Conservation (phyloP, 2,329 filamentous ascomycete genomes). For the Aspergillus sp. region DNA sequence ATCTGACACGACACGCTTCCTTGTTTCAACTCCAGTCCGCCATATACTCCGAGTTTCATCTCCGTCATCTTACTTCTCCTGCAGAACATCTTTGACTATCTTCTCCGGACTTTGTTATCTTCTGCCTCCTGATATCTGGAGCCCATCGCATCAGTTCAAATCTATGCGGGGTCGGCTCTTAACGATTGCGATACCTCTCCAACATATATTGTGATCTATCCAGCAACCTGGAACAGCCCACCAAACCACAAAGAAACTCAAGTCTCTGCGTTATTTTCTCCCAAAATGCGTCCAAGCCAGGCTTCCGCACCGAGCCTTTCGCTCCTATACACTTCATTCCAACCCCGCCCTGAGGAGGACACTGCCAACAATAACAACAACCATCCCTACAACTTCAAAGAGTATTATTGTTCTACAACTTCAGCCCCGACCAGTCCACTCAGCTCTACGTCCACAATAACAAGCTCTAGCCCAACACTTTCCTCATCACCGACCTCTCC, state of each 20-base stretch:
- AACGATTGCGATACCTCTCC: background rate
- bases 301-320: constrained; percentile 26
- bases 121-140: background rate
- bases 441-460: constrained; percentile 24
- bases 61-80: constrained; percentile 2
- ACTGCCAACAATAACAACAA: constrained; percentile 24
- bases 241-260: background rate
- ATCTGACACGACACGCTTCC: background rate
- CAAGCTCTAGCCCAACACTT: constrained; percentile 17
- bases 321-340: constrained; percentile 34
- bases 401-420: constrained; percentile 15
- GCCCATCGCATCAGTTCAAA: too few species aligned
- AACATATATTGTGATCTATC: constrained; percentile 6
- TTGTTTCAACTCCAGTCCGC: constrained; percentile 6
- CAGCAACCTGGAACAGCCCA: background rate
- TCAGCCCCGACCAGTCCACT: constrained; percentile 25
- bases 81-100: background rate
- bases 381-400: constrained; percentile 25
- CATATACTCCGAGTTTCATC: constrained; percentile 12
- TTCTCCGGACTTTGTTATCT: background rate
- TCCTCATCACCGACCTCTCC: constrained; percentile 30
- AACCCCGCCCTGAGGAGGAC: constrained; percentile 11
- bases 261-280: background rate
- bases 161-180: background rate
- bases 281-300: constrained; percentile 24